These are phyloP conservation scores for Gamarada debralockiae DNA, from an alignment of 495 filamentous ascomycete genomes.

Conservation along the genomic window DNA sequence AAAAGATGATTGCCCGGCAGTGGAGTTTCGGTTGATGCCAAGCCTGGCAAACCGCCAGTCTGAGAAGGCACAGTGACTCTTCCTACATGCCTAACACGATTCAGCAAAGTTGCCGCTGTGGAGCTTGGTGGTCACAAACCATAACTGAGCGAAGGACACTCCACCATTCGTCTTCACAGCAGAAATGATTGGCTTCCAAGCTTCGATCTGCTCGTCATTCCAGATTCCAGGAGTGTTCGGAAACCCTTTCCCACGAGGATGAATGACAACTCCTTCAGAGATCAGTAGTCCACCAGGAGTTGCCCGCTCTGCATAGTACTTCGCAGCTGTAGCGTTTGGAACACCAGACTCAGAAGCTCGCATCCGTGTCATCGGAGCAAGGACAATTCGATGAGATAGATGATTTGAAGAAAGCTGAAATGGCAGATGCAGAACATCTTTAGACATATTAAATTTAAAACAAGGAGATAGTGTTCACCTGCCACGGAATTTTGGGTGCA, in stretches of 20 bases:
- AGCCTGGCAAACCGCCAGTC: neutral
- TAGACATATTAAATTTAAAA: neutral
- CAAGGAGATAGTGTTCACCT: no score
- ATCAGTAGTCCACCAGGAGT: constrained; percentile 54
- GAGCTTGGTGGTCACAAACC: neutral
- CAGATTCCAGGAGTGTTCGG: constrained; percentile 59
- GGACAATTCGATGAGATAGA: constrained; percentile 35
- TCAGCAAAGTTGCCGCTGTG: no score
- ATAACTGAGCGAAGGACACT: neutral
- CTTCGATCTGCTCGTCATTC: constrained; percentile 51
- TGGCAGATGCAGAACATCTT: neutral
- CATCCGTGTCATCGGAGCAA: constrained; percentile 40
- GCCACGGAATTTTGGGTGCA: no score
- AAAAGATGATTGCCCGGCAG: no score
- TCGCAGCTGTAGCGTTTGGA: constrained; percentile 30
- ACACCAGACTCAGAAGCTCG: constrained; percentile 35
- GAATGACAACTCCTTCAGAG: constrained; percentile 61
- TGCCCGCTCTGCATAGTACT: constrained; percentile 58
- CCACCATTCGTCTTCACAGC: constrained; percentile 53
- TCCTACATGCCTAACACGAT: neutral
- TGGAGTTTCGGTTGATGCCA: no score
- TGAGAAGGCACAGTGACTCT: neutral
- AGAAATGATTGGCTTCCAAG: constrained; percentile 57
- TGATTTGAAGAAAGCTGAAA: neutral
- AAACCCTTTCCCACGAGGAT: constrained; percentile 43